Evolutionary conservation across 805 yeast genomes (phyloP), one percentile per base, ranked within the genome.

Genomic region (Nakazawaea molendinolei): DNA sequence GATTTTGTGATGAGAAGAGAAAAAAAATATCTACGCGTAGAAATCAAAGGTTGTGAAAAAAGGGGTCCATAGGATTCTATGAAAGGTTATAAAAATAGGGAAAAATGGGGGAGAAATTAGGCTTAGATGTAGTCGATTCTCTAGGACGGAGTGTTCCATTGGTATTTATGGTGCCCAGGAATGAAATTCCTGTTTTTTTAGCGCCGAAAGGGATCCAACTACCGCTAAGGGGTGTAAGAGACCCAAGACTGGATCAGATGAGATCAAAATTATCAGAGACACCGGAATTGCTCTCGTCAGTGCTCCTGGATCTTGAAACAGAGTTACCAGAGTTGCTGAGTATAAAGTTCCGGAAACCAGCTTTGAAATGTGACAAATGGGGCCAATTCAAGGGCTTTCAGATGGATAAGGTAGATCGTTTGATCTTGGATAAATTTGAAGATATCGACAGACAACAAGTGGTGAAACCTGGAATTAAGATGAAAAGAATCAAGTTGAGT

Each of bases 81-180:
- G 34, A 13, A 19, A 14, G 15, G 23, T 6, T 13, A 5, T 7
- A 19, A 7, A 18, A 5, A 17, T 13, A 22, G 7, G 14, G 10
- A 21, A 17, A 8, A 23, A 4, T n/a, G 16, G 3, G 8, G 14
- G 21, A 23, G 21, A n/a, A 20, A 14, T 12, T 8, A 33, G n/a
- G n/a, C n/a, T n/a, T n/a, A n/a, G n/a, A n/a, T n/a, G n/a, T n/a
- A n/a, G n/a, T n/a, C n/a, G n/a, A n/a, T n/a, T n/a, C n/a, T n/a
- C n/a, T n/a, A n/a, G n/a, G n/a, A n/a, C n/a, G 46, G 9, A 42
- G 39, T 19, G 49, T 45, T 17, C 70, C 71, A 0, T 35, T 66
- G 33, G 50, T 56, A 14, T 63, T 53, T 31, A 43, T 66, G 12
- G 46, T 64, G 2, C 73, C 73, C 2, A 56, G 53, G 2, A 69